These are phyloP conservation scores for Pseudogymnoascus sp. DNA, from an alignment of 2,329 filamentous ascomycete species.

Conservation along the genomic window DNA sequence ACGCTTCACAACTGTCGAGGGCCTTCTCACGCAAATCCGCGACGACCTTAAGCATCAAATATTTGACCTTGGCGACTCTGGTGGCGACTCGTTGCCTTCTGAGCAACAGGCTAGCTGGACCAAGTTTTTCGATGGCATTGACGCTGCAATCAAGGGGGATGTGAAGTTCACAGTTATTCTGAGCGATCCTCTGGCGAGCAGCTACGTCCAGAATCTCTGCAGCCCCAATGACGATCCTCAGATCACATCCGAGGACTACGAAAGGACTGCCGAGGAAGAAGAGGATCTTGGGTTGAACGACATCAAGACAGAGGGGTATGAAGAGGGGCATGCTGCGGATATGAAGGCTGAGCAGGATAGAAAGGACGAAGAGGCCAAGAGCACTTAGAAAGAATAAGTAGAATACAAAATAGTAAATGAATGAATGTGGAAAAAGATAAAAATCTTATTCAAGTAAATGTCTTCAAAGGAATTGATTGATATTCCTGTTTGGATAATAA, in stretches of 20 bases:
- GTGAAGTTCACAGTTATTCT: constrained; percentile 76
- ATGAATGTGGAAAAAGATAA: background rate
- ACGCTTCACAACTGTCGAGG: constrained; percentile 94
- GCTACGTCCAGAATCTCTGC: constrained; percentile 86
- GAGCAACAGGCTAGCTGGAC: constrained; percentile 67
- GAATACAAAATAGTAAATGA: background rate
- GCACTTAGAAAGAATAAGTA: background rate
- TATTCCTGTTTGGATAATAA: background rate
- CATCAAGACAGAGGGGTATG: constrained; percentile 88
- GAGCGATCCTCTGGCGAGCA: constrained; percentile 81
- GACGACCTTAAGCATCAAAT: constrained; percentile 84
- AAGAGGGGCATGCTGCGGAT: constrained; percentile 41
- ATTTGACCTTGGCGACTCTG: constrained; percentile 63
- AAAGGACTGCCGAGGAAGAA: constrained; percentile 83
- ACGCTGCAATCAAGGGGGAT: constrained; percentile 71
- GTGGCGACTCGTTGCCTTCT: constrained; percentile 70
- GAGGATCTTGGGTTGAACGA: constrained; percentile 85
- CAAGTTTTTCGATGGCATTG: constrained; percentile 69
- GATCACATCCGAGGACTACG: constrained; percentile 74
- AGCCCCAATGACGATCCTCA: constrained; percentile 69
- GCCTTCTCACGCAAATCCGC: constrained; percentile 83
- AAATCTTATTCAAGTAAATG: background rate
- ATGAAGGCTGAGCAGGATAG: constrained; percentile 25
- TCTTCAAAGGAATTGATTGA: background rate
- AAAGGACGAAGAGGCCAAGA: constrained; percentile 16